Base-by-base conservation (phyloP, 2,329 filamentous ascomycete species). In the Camillea tinctor region DNA sequence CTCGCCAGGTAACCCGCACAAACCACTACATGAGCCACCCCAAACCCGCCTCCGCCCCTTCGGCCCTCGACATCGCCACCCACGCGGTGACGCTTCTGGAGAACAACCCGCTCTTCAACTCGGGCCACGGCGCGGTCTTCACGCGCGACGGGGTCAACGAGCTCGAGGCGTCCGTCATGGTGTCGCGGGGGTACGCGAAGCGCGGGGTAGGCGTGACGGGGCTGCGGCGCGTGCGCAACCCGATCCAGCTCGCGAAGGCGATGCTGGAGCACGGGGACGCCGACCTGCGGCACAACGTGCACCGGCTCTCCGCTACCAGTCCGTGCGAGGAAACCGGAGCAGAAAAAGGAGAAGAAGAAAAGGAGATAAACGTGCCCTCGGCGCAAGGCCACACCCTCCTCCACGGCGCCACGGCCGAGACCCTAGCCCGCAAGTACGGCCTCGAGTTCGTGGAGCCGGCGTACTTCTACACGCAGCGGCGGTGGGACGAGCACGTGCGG, bases 91-190 rank as follows among this genome's bases (percentile, higher is more conserved):
- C 81, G 1, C 81, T 88, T 23, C 84, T 97, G 17, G 93, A 97
- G 76, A 81, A 96, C 70, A 86, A 93, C 70, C 83, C 88, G 1
- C 84, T 96, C 4, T 96, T 95, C 82, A 97, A 97, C 77, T 87
- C 88, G 59, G 92, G 88, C 7, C 88, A 87, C 68, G 93, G 93
- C 56, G 91, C 92, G 55, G 92, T 96, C 20, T 97, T 96, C 75
- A 96, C 92, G 0, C 86, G 88, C 55, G 88, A 89, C 65, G 93
- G 93, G 19, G 84, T 88, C 63, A 93, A 93, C 73, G 91, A 97
- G 77, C 87, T 96, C 62, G 93, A 97, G 76, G 91, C 91, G 1
- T 91, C 87, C 8, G 85, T 96, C 55, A 96, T 96, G 92, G 90
- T 96, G 0, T 90, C 89, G 1, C 81, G 82, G 24, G 89, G 88